Conservation (phyloP, 2,329 filamentous ascomycete genomes). For the Calonectria fujianensis region DNA sequence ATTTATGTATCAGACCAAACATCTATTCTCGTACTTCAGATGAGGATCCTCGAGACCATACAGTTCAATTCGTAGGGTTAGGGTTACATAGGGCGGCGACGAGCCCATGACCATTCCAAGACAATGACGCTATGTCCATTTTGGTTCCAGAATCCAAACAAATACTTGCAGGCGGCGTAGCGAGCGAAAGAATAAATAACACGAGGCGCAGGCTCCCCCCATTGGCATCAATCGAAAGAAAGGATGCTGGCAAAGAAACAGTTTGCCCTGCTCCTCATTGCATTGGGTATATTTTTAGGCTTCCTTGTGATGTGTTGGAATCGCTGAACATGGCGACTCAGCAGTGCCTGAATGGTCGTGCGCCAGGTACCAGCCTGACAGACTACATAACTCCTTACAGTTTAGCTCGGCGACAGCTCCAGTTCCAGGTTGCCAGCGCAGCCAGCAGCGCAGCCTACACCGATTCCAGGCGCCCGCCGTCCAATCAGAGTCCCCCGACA, state of each 20-base stretch:
- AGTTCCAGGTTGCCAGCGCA: conserved; percentile 52
- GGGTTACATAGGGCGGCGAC: conserved; percentile 16
- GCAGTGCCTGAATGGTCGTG: background rate
- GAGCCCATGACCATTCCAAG: background rate
- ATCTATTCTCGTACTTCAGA: background rate
- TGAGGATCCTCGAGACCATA: background rate
- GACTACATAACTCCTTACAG: conserved; percentile 28
- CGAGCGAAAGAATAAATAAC: background rate
- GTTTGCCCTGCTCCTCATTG: background rate
- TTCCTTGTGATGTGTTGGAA: conserved; percentile 5
- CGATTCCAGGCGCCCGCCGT: conserved; percentile 35
- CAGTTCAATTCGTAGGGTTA: conserved; percentile 6
- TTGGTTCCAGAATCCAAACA: conserved; percentile 15
- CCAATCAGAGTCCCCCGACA: conserved; percentile 49
- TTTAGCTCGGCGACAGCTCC: conserved; percentile 23
- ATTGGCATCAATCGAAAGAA: background rate
- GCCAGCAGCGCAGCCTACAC: conserved; percentile 46
- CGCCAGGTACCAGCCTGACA: conserved; percentile 31
- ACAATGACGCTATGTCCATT: conserved; percentile 21
- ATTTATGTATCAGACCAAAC: background rate
- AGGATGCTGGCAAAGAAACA: background rate
- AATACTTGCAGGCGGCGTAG: background rate
- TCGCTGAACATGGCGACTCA: conserved; percentile 6
- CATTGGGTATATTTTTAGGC: background rate
- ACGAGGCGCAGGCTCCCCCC: background rate